phyloP scores from a whole-genome alignment of 1,139 yeast species.

The Candida neerlandica region DNA sequence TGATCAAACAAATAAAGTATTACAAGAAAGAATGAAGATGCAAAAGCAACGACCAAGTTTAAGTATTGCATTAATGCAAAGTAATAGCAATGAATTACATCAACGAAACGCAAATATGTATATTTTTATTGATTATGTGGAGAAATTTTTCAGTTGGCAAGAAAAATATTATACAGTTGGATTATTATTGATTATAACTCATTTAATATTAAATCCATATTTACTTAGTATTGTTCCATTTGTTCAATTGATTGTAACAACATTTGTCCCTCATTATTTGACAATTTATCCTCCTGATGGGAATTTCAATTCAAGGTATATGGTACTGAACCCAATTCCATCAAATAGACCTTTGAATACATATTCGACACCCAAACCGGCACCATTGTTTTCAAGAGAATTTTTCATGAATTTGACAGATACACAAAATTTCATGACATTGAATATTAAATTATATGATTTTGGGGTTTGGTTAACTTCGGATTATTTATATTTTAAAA shows the following conservation, averaged over 20 bases:
- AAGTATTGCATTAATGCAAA: conserved; percentile 69
- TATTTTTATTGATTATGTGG: conserved; percentile 56
- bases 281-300: conserved; percentile 43
- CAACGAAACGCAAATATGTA: conserved; percentile 67
- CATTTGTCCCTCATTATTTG: conserved; percentile 72
- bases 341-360: conserved; percentile 54
- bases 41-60: conserved; percentile 70
- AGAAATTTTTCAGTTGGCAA: conserved; percentile 63
- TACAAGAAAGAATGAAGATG: conserved; percentile 53
- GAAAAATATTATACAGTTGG: conserved; percentile 66
- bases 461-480: conserved; percentile 48
- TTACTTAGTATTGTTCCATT: conserved; percentile 57
- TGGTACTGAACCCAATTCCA: conserved; percentile 53
- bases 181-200: conserved; percentile 54
- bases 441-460: conserved; percentile 69
- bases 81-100: conserved; percentile 65
- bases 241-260: conserved; percentile 51
- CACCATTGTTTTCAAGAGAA: conserved; percentile 78
- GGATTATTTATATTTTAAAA: conserved; percentile 65
- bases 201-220: conserved; percentile 64
- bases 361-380: conserved; percentile 65
- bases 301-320: conserved; percentile 17
- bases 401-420: conserved; percentile 80
- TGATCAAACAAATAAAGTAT: conserved; percentile 36
- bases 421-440: conserved; percentile 79